phyloP scores from a whole-genome alignment of 768 basidiomycete species.

The Russula olivacea region DNA sequence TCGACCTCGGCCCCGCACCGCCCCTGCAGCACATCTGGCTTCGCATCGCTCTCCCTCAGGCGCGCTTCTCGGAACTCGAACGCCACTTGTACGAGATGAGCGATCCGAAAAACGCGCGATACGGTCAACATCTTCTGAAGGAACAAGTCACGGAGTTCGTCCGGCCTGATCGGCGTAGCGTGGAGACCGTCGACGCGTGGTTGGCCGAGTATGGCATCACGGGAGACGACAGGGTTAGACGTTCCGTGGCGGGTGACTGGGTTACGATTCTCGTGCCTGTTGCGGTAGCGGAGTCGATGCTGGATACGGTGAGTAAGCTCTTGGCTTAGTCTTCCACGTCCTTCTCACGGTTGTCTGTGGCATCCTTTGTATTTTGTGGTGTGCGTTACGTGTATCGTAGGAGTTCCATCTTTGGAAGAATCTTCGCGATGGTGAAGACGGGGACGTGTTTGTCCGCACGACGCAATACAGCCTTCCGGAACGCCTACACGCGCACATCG shows the following conservation, averaged over 20 bases:
- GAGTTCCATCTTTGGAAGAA: conserved; percentile 62
- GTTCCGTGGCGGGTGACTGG: conserved; percentile 68
- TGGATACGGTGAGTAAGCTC: conserved; percentile 51
- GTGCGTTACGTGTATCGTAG: conserved; percentile 31
- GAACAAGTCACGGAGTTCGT: conserved; percentile 59
- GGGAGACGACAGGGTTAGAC: conserved; percentile 34
- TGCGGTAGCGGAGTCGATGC: conserved; percentile 57
- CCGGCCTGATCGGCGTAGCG: conserved; percentile 48
- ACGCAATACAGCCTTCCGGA: conserved; percentile 62
- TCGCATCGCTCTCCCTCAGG: conserved; percentile 33
- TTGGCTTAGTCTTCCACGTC: neutral
- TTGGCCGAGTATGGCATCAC: conserved; percentile 48
- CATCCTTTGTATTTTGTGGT: neutral
- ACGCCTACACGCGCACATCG: conserved; percentile 52
- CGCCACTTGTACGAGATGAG: conserved; percentile 26
- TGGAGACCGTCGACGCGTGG: conserved; percentile 57
- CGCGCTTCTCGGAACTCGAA: conserved; percentile 27
- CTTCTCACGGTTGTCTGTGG: neutral
- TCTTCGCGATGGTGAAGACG: conserved; percentile 40
- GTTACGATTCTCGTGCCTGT: conserved; percentile 54
- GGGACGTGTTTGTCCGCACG: conserved; percentile 43
- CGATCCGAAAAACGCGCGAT: conserved; percentile 27
- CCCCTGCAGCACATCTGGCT: conserved; percentile 45
- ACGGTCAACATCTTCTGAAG: conserved; percentile 47
- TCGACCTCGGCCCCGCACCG: conserved; percentile 38